Evolutionary conservation across 192 early-diverging fungal species (phyloP), one percentile per base, ranked within the genome.

Genomic region (Dimargaris cristalligena): DNA sequence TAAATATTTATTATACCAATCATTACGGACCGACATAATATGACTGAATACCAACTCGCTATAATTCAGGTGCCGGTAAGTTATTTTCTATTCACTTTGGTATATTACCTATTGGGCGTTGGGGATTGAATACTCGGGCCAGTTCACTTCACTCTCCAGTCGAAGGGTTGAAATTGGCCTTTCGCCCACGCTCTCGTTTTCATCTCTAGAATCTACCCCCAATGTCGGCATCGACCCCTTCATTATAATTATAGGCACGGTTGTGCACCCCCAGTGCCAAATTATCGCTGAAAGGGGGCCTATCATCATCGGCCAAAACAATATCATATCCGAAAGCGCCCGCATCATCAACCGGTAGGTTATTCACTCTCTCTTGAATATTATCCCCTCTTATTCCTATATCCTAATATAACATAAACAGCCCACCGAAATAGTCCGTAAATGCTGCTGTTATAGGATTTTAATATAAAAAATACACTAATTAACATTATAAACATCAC

Each of bases 251-350:
- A 41, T 26, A 82, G 80, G 80, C 34, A 78, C 78, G 1, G 70
- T 89, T 16, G 67, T 89, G 32, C 83, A 87, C 64, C 87, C 87
- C 50, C 80, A 85, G 50, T 85, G 84, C 65, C 71, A 68, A 51
- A 72, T 89, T 10, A 68, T 77, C 57, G 76, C 76, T n/a, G 77
- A 78, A 64, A 69, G 63, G 46, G 87, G 87, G 11, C 64, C 77
- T 3, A 87, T 89, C 58, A 63, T 80, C 6, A 80, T 89, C 60
- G 87, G 87, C 20, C 69, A 63, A 56, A 74, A 78, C 50, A 89
- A 87, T 60, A 82, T 89, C 55, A 64, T 89, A n/a, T 83, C 87
- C 60, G 87, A 89, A 63, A 77, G 82, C 48, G 80, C 75, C 9
- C 60, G 68, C 6, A 83, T 89, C 29, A 75, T 84, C 34, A 87